Base-by-base conservation (phyloP, 129 eudicot species). In the Saposhnikovia divaricata region DNA sequence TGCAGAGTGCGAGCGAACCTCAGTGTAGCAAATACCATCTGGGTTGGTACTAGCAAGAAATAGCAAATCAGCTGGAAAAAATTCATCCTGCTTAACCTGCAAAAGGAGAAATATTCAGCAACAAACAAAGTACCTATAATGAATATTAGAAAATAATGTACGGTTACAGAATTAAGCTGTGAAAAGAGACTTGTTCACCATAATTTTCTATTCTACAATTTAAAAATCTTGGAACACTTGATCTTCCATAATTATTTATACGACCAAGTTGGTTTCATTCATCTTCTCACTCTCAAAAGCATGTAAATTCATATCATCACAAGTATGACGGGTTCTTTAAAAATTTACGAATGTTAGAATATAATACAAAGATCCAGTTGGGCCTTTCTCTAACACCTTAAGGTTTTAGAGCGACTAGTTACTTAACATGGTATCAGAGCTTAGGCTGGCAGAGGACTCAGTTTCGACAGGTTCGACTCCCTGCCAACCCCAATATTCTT, bases 41-140 rank as follows among this genome's bases (percentile, higher is more conserved):
- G 97, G 84, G 80, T 95, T 95, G 81, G 97, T 90, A 84, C 95
- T 90, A 80, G 96, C 97, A 80, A 95, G 99, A 76, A 95, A 90
- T 79, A 95, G 81, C 80, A 95, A 70, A 88, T 95, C 99, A 48
- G 99, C 99, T 28, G 99, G 99, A 87, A 95, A 95, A 82, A 87
- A 90, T 18, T 87, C 91, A 79, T 95, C 99, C 84, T 92, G 99
- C 81, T 83, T 90, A 81, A 95, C 93, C 97, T 95, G 96, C 76
- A 65, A 78, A 51, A 50, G 85, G 77, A 80, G 81, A 73, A 63
- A 53, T 77, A 76, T 42, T 86, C 55, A 82, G 78, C 80, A 71
- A 47, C 75, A 23, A 43, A 47, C 47, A 46, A 70, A 83, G 45
- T 4, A 74, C 39, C 10, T n/a, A 59, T 1, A 59, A 2, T 59